Base-by-base conservation (phyloP, 2,329 filamentous ascomycete genomes). In the Didymella keratinophila region DNA sequence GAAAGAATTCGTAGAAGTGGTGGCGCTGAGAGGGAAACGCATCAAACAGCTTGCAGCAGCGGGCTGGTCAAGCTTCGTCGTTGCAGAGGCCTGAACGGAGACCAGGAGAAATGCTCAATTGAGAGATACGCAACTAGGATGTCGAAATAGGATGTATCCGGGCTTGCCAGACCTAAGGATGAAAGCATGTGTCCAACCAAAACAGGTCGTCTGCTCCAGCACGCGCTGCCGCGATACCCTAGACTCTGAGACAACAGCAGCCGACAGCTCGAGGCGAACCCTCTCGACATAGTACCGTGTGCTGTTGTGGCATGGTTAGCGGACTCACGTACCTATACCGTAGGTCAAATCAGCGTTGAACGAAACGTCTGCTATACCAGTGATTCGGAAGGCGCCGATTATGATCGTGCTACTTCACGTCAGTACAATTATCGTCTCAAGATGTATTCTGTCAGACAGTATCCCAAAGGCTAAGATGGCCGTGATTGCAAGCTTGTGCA, bases 11-110 rank as follows among this genome's bases (percentile, higher is more conserved):
- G 51, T 52, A 41, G 64, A 71, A 36, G 58, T 76, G 5, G 12
- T 49, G n/a, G 49, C 16, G 2, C 54, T 73, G 23, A 64, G 60
- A 27, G 68, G 62, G 9, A 65, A 61, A 60, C 60, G 54, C 4
- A 50, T 73, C 8, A 50, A 43, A 21, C 58, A 68, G 6, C 18
- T 76, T 20, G 47, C 18, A 16, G 70, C 69, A 23, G 63, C 61
- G 14, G 72, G 70, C 1, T 74, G 67, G 70, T 67, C 71, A 3
- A 74, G 61, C 44, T 69, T 61, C 37, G 61, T 68, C 9, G 57
- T 72, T 21, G 48, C 34, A 28, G 34, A 28, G 18, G 25, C 27
- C 4, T 34, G 25, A 34, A 11, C 10, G 1, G 27, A 28, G 3
- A n/a, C 20, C 25, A 18, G 21, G 21, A 14, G 20, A 11, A 12